These are phyloP conservation scores for Myxozyma neglecta DNA, from an alignment of 805 yeast species.

Conservation along the genomic window DNA sequence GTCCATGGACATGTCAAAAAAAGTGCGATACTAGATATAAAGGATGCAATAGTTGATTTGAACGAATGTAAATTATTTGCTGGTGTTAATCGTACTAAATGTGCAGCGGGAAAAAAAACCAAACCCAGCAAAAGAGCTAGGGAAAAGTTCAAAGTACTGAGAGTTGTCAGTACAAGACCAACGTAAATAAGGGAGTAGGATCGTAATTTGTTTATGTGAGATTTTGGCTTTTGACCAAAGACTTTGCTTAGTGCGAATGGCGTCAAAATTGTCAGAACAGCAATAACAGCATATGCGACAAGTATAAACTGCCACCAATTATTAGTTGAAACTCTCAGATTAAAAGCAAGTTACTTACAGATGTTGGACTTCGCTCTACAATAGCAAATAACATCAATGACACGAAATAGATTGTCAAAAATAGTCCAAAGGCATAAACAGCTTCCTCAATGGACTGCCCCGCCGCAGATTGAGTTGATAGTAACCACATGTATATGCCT, in stretches of 20 bases:
- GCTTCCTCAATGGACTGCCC: conserved; percentile 36
- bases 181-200: conserved; percentile 36
- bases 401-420: conserved; percentile 36
- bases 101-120: conserved; percentile 71
- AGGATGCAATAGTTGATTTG: conserved; percentile 1
- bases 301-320: neutral
- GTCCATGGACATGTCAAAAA: conserved; percentile 50
- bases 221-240: neutral
- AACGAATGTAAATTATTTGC: conserved; percentile 36
- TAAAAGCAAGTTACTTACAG: neutral
- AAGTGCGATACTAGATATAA: conserved; percentile 36
- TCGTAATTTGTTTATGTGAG: conserved; percentile 18
- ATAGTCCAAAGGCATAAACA: conserved; percentile 39
- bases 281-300: neutral
- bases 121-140: conserved; percentile 72
- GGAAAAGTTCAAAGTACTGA: conserved; percentile 81
- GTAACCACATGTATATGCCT: conserved; percentile 47
- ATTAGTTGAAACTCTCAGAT: neutral
- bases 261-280: neutral
- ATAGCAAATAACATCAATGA: conserved; percentile 17
- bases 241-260: neutral
- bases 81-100: conserved; percentile 33
- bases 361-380: conserved; percentile 10
- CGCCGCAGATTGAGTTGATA: neutral
- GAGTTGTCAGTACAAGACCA: conserved; percentile 67